Evolutionary conservation across 2,329 filamentous ascomycete genomes (phyloP).

Genomic region (Samsoniella hepiali): DNA sequence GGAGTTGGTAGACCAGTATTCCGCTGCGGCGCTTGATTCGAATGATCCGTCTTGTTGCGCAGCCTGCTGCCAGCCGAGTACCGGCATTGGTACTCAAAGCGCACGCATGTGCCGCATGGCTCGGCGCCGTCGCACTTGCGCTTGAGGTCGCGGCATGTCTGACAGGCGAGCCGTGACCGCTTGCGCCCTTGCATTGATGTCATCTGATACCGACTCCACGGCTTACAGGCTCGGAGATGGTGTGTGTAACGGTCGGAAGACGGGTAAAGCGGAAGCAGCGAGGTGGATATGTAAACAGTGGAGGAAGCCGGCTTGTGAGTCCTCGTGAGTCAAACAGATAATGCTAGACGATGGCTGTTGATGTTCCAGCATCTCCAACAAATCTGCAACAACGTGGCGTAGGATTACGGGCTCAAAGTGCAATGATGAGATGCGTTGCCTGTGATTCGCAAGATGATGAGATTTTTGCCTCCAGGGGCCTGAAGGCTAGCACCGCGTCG

Average conservation of each 20-base stretch:
- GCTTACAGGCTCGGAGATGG: background rate
- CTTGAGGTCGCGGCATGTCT: constrained; percentile 53
- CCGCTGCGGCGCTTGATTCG: background rate
- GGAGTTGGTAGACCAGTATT: background rate
- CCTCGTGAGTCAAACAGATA: background rate
- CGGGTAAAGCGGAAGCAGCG: constrained; percentile 16
- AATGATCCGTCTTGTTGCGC: constrained; percentile 20
- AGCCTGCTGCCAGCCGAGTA: constrained; percentile 33
- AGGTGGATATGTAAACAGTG: constrained; percentile 9
- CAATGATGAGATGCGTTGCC: background rate
- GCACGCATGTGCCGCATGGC: constrained; percentile 51
- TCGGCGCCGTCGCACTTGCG: constrained; percentile 52
- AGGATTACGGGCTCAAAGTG: background rate
- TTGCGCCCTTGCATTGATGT: constrained; percentile 25
- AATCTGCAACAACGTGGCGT: background rate
- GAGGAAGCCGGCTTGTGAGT: background rate
- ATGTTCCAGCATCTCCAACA: too few species aligned
- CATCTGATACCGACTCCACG: background rate
- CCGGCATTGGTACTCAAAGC: constrained; percentile 52
- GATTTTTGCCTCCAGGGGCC: background rate
- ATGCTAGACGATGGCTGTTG: background rate
- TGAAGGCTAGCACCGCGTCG: background rate
- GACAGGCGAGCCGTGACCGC: constrained; percentile 45
- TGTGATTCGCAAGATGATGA: background rate
- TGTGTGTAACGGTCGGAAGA: background rate